Base-by-base conservation (phyloP, 208 protist species). In the Phytomonas francai region DNA sequence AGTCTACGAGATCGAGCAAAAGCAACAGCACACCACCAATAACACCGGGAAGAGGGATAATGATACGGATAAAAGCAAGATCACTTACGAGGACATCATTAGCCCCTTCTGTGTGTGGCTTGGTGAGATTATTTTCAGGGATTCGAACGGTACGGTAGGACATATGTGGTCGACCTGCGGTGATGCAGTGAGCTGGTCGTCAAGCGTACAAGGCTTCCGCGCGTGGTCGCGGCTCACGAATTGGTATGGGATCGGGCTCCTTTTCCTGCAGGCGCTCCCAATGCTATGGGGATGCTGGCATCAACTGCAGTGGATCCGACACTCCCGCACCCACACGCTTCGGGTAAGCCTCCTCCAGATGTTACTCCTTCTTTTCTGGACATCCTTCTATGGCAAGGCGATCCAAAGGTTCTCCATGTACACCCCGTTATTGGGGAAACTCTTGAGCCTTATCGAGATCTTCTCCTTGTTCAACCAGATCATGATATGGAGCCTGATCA, bases 271-370 rank as follows among this genome's bases (percentile, higher is more conserved):
- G 9, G 51, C 32, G 14, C 2, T 64, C 33, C 56, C 57, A n/a
- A 19, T 71, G 36, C 9, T 68, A 12, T 29, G 34, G n/a, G 73
- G 51, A 12, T 51, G 25, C 12, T n/a, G 25, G 25, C 8, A 45
- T 3, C 74, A 74, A 31, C 2, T 33, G 45, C 12, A 11, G 64
- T 78, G 69, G 65, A 57, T 74, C n/a, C 33, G 28, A 36, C 63
- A 78, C 74, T 78, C 74, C 3, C 74, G 74, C 65, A 51, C 51
- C 25, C 68, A 70, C 36, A 45, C 39, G 28, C 65, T 78, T 34
- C 69, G 63, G 2, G 64, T 78, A 27, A 78, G 62, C 45, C 19
- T 31, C 11, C 8, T 63, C 1, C 69, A 78, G 69, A 8, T 78
- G 32, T 16, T 68, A 30, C 12, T 72, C 25, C n/a, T 68, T 30